Evolutionary conservation across 2,329 filamentous ascomycete genomes (phyloP), one percentile per base, ranked within the genome.

Genomic region (Penicillium fuscoglaucum): DNA sequence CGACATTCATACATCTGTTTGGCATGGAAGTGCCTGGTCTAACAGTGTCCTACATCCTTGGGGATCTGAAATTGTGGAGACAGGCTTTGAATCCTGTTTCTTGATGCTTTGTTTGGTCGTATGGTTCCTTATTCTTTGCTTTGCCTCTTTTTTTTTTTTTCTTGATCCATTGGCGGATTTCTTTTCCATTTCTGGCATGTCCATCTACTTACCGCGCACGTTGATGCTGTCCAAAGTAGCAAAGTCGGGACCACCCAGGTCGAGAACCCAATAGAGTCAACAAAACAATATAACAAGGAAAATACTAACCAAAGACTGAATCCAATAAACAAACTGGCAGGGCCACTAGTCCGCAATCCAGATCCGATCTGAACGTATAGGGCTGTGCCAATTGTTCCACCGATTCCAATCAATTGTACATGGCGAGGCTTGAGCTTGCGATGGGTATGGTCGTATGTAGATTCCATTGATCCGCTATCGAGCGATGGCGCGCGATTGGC

Each of bases 391-490:
- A 80, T 78, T 33, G 75, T 76, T 13, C 78, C 78, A 26, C 78
- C 78, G 55, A 80, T 79, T 41, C 77, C 78, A 56, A 80, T 80
- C 57, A 80, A 64, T 61, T 80, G 77, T 41, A 80, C 76, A 67
- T 80, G 78, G 59, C 78, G 68, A 15, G 77, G 72, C 59, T 78
- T 79, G 21, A 80, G 66, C 58, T 73, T 76, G 54, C 78, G 74
- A 35, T 74, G 74, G 1, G 76, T 78, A 49, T 71, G 64, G 45
- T 76, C 73, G 31, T 64, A 63, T 21, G 58, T 58, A 1, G 66
- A 62, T 49, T 69, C 66, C 31, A 67, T 67, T 12, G 61, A 66
- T n/a, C 60, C 66, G 26, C 63, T 65, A 29, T 63, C 64, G 29
- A 72, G 60, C 0, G 66, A 70, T 19, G 62, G 60, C 28, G 66